Percentiles rank a stretch among this genome's conserved stretches.
Conservation (phyloP, 257 asterid species). For the Voacanga thouarsii region DNA sequence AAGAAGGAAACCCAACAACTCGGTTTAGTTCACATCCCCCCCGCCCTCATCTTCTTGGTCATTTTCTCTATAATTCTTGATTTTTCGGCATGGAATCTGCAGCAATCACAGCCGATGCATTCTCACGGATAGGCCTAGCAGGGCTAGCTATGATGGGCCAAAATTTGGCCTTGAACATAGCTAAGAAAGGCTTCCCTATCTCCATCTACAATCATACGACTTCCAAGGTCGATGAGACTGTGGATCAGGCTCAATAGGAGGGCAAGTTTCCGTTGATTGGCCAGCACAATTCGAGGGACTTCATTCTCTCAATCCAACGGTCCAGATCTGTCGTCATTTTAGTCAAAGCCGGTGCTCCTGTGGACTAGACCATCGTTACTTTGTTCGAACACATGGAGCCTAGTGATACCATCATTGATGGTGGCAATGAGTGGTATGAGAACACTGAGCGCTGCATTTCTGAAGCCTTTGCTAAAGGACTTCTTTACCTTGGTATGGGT, state of each 20-base stretch:
- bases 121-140: constrained; percentile 70
- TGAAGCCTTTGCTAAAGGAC: constrained; percentile 48
- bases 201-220: constrained; percentile 74
- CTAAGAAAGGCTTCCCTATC: constrained; percentile 86
- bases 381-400: constrained; percentile 76
- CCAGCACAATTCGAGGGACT: constrained; percentile 62
- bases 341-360: constrained; percentile 93
- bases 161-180: constrained; percentile 80
- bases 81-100: no score
- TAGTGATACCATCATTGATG: constrained; percentile 87
- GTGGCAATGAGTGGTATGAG: constrained; percentile 96
- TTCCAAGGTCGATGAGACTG: constrained; percentile 77
- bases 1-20: no score
- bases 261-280: constrained; percentile 72
- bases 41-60: no score
- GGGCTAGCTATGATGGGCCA: constrained; percentile 93
- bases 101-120: no score
- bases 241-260: constrained; percentile 74
- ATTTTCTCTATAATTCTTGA: no score
- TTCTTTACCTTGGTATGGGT: constrained; percentile 86
- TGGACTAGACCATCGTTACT: constrained; percentile 78
- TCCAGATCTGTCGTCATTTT: constrained; percentile 83
- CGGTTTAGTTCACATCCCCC: no score
- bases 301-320: constrained; percentile 58
- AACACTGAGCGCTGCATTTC: constrained; percentile 72